These are phyloP conservation scores for Mycena citricolor DNA, from an alignment of 1,284 basidiomycete species.

Conservation along the genomic window DNA sequence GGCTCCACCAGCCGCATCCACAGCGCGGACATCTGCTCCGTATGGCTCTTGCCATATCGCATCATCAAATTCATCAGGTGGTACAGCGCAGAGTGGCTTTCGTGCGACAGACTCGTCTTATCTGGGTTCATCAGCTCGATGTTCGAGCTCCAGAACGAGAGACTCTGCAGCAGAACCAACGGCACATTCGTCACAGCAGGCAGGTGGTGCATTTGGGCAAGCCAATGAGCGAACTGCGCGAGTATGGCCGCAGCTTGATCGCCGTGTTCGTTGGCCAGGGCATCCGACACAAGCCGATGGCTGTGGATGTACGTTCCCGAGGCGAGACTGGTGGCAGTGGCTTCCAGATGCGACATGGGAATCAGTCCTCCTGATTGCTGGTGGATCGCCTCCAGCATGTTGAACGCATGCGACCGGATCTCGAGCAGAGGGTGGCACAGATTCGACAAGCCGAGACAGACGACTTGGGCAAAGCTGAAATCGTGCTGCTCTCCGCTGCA, in stretches of 20 bases:
- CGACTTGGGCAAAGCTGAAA: conserved; percentile 74
- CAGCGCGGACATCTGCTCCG: conserved; percentile 82
- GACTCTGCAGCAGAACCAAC: conserved; percentile 65
- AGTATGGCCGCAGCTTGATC: conserved; percentile 70
- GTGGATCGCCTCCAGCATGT: conserved; percentile 75
- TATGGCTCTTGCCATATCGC: conserved; percentile 73
- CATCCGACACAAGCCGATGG: conserved; percentile 75
- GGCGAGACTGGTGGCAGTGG: conserved; percentile 73
- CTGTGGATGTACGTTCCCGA: conserved; percentile 81
- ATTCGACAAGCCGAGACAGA: conserved; percentile 85
- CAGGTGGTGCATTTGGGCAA: conserved; percentile 66
- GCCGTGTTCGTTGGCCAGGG: conserved; percentile 81
- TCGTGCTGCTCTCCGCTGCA: conserved; percentile 56
- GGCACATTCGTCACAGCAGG: conserved; percentile 43
- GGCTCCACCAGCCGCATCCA: conserved; percentile 77
- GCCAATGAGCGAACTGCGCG: conserved; percentile 71
- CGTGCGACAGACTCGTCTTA: conserved; percentile 53
- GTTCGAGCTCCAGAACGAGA: conserved; percentile 80
- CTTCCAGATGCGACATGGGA: conserved; percentile 71
- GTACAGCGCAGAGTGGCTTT: conserved; percentile 72
- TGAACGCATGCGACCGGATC: conserved; percentile 77
- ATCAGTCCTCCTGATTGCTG: conserved; percentile 60
- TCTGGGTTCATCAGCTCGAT: conserved; percentile 70
- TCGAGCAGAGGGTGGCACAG: conserved; percentile 73
- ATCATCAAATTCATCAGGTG: conserved; percentile 86